These are phyloP conservation scores for Termitomyces bulborhizus DNA, from an alignment of 768 basidiomycete species.

Conservation along the genomic window DNA sequence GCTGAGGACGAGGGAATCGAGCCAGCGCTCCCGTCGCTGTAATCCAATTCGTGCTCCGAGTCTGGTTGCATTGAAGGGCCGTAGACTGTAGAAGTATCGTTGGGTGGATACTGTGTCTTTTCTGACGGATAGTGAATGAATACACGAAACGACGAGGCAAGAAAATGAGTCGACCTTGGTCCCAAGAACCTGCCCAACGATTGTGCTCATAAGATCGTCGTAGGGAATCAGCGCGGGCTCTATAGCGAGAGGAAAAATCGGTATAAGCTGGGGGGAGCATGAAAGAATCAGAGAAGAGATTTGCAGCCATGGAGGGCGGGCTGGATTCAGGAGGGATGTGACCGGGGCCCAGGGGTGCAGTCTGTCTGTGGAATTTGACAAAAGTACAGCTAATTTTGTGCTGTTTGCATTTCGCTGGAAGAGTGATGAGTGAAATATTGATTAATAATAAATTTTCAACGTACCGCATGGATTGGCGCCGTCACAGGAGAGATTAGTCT, in stretches of 20 bases:
- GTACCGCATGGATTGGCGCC: conserved; percentile 74
- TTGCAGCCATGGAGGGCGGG: too few species aligned
- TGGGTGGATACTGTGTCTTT: background rate
- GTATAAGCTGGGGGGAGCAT: too few species aligned
- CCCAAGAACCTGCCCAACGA: conserved; percentile 12
- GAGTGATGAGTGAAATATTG: background rate
- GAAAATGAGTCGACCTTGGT: conserved; percentile 31
- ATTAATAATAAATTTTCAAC: conserved; percentile 17
- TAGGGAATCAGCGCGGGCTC: too few species aligned
- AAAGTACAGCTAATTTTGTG: conserved; percentile 73
- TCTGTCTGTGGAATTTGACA: conserved; percentile 79
- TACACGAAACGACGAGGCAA: background rate
- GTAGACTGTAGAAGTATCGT: background rate
- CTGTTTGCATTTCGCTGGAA: conserved; percentile 69
- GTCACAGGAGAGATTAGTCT: conserved; percentile 69
- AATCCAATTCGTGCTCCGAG: conserved; percentile 2
- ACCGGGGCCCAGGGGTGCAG: conserved; percentile 70
- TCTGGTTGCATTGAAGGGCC: background rate
- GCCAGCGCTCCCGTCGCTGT: conserved; percentile 2
- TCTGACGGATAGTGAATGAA: background rate
- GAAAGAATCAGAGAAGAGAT: too few species aligned
- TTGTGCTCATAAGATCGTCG: too few species aligned
- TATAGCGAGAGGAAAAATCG: too few species aligned
- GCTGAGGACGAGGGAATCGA: background rate
- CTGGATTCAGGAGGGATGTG: too few species aligned